Conservation (phyloP, 1,139 yeast species). For the Suhomyces yuchorum region DNA sequence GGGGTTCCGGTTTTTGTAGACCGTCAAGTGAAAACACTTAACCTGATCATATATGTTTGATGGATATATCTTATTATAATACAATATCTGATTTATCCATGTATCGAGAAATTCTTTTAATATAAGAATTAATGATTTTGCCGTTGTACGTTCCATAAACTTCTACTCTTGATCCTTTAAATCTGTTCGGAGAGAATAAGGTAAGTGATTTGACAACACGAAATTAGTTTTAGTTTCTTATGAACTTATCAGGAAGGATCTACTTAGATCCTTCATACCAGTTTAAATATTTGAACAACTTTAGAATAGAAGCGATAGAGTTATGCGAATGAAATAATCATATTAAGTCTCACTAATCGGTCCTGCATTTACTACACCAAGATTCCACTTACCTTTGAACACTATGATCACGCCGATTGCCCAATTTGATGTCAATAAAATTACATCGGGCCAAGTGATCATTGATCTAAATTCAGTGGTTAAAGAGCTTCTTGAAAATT, state of each 20-base stretch:
- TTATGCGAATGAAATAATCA: no score
- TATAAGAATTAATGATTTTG: slow-evolving; percentile 32
- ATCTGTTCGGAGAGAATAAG: no score
- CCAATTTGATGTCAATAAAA: slow-evolving; percentile 57
- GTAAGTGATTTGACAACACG: no score
- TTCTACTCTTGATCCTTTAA: no score
- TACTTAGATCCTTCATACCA: no score
- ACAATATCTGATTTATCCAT: slow-evolving; percentile 50
- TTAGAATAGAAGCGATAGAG: no score
- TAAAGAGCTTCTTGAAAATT: slow-evolving; percentile 85
- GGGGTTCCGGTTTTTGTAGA: slow-evolving; percentile 47
- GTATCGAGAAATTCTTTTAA: slow-evolving; percentile 43
- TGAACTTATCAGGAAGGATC: no score
- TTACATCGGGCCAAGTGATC: slow-evolving; percentile 93
- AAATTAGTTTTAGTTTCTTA: no score
- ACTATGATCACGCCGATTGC: slow-evolving; percentile 8
- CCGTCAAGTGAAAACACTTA: slow-evolving; percentile 43
- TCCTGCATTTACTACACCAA: neutral
- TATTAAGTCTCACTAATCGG: no score
- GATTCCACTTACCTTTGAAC: neutral
- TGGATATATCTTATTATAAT: slow-evolving; percentile 48
- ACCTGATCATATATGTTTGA: slow-evolving; percentile 37
- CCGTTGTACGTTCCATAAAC: slow-evolving; percentile 23
- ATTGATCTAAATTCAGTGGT: slow-evolving; percentile 73
- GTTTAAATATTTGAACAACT: no score